Evolutionary conservation across 352 stramenopile species (phyloP).

Genomic region (Globisporangium polare): DNA sequence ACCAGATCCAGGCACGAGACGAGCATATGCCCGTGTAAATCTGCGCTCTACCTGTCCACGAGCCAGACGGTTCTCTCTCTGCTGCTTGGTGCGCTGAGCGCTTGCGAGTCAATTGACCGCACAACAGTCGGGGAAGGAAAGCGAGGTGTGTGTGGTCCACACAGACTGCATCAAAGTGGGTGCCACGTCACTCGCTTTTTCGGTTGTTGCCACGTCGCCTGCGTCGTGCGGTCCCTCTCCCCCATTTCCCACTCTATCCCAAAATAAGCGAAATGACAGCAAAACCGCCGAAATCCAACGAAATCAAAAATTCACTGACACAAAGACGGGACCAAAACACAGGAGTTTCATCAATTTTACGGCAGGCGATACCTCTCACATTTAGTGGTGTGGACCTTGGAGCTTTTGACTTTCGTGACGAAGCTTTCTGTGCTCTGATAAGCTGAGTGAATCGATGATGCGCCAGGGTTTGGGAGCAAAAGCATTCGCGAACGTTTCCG

Average conservation of each 20-base stretch:
- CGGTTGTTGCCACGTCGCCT: constrained; percentile 1
- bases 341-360: background rate
- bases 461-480: too few species aligned
- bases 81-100: background rate
- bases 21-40: too few species aligned
- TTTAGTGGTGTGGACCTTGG: too few species aligned
- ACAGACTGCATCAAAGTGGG: constrained; percentile 1
- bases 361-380: too few species aligned
- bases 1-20: too few species aligned
- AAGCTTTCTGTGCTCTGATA: too few species aligned
- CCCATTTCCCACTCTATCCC: background rate
- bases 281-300: background rate
- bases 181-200: background rate
- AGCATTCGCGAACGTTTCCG: too few species aligned
- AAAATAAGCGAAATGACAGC: background rate
- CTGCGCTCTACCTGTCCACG: too few species aligned
- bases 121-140: background rate
- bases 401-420: too few species aligned
- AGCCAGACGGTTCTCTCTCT: background rate
- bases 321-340: background rate
- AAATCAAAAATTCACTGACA: background rate
- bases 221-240: background rate
- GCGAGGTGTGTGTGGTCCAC: background rate
- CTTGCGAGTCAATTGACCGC: background rate
- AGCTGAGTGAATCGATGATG: too few species aligned